A percentile compares a stretch with the other conserved stretches of the same genome.
These are phyloP conservation scores for Dovyalis caffra DNA, from an alignment of 345 rosid genomes.

Conservation along the genomic window DNA sequence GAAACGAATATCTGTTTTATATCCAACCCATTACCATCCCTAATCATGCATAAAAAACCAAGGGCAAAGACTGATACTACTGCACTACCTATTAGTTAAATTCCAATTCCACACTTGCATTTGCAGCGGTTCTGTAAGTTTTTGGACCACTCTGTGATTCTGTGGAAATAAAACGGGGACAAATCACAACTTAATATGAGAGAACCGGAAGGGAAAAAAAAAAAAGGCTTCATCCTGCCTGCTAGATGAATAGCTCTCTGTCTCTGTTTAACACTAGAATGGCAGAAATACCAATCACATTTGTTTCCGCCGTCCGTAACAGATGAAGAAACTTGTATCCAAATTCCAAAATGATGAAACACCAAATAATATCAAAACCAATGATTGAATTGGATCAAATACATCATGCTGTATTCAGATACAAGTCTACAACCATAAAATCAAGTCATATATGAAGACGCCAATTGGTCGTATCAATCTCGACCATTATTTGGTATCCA, in stretches of 20 bases:
- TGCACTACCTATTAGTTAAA: background rate
- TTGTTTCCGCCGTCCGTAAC: too few relatives aligned
- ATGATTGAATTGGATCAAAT: background rate
- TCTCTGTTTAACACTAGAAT: background rate
- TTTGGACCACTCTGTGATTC: background rate
- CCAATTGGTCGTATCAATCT: background rate
- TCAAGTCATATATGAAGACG: background rate
- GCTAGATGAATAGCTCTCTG: background rate
- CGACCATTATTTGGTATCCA: slow-evolving; percentile 15
- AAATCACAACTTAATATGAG: background rate
- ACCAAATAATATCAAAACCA: background rate
- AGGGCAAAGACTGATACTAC: too few relatives aligned
- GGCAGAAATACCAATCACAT: background rate
- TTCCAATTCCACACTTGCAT: background rate
- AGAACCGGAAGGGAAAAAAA: background rate
- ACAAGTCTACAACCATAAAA: background rate
- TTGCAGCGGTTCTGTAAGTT: background rate
- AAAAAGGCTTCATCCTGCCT: background rate
- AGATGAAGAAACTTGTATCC: background rate
- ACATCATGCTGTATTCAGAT: background rate
- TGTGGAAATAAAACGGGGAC: background rate
- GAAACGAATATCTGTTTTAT: too few relatives aligned
- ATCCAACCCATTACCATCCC: too few relatives aligned
- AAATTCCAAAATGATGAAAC: background rate
- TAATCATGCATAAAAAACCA: too few relatives aligned